A percentile compares a stretch with the other conserved stretches of the same genome.
phyloP scores from a whole-genome alignment of 352 stramenopile species.

The Phytophthora pini region DNA sequence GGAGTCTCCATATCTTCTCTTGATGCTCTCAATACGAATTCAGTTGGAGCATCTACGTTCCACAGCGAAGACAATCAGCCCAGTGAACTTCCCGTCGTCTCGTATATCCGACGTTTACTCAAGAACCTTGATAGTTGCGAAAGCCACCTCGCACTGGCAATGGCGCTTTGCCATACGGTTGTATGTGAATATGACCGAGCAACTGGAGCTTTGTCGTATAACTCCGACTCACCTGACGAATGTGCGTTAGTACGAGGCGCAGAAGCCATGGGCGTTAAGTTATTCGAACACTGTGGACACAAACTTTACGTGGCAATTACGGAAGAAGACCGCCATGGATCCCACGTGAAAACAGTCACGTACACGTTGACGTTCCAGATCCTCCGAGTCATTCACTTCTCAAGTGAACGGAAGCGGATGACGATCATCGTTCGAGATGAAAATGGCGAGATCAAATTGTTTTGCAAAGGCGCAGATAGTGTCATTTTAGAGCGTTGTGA shows the following conservation, averaged over 20 bases:
- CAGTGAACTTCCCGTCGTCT: conserved; percentile 29
- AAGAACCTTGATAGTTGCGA: conserved; percentile 59
- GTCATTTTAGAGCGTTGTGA: conserved; percentile 79
- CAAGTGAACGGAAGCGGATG: conserved; percentile 86
- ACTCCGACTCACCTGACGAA: conserved; percentile 94
- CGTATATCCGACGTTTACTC: conserved; percentile 54
- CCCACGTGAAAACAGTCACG: conserved; percentile 69
- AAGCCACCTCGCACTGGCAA: conserved; percentile 68
- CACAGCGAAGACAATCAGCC: conserved; percentile 18
- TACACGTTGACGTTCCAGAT: conserved; percentile 77
- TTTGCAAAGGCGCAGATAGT: conserved; percentile 86
- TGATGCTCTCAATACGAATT: conserved; percentile 18
- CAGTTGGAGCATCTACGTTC: conserved; percentile 12
- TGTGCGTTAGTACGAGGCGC: conserved; percentile 90
- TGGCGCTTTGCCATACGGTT: conserved; percentile 88
- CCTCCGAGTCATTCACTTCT: conserved; percentile 75
- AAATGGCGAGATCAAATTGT: conserved; percentile 58
- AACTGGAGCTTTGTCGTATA: conserved; percentile 70
- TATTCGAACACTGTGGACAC: conserved; percentile 66
- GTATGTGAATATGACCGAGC: conserved; percentile 74
- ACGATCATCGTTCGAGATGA: conserved; percentile 77
- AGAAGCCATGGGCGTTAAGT: conserved; percentile 75
- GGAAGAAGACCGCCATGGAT: conserved; percentile 60
- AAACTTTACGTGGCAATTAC: conserved; percentile 68
- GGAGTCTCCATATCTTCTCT: conserved; percentile 47